Evolutionary conservation across 2,329 filamentous ascomycete genomes (phyloP), one percentile per base, ranked within the genome.

Genomic region (Fusarium miscanthi): DNA sequence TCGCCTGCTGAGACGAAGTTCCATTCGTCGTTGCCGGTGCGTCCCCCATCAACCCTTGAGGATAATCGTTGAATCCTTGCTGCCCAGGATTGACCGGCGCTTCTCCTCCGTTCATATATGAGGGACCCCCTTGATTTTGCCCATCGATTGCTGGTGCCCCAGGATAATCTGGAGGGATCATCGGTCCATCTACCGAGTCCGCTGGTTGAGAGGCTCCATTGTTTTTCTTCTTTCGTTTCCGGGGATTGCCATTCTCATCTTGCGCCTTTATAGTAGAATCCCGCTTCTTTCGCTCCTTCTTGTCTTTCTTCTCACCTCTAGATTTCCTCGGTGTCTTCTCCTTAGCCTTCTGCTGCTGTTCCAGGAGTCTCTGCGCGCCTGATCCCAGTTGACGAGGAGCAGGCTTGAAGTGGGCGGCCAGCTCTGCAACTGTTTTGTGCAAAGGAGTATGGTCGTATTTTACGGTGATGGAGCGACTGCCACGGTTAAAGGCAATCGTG

Each of bases 381-480:
- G 74, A 77, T 14, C 76, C 77, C 38, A 76, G 70, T 42, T 78
- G 77, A 10, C 79, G 76, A 10, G 86, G 84, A 19, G 84, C 81
- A 9, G 86, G 87, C 33, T 83, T 82, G 59, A 87, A 85, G 41
- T 83, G 79, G 8, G 85, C 83, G 14, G 84, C 81, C 30, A 89
- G 78, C 51, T 90, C 80, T 3, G 80, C 83, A 8, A 90, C 87
- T 0, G 87, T 88, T 74, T 83, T 86, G 76, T 90, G 88, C n/a
- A 90, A 74, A 7, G 85, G 86, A 0, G 85, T 88, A 72, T 90
- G 88, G 37, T 87, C 84, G 73, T 90, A 89, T 63, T 86, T 86
- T 59, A 90, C 81, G 16, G 84, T 82, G 42, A 90, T 85, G 13
- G 81, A 79, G 37, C 85, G 84, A 35, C 80, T 83, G 30, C 81